Base-by-base conservation (phyloP, 1,284 basidiomycete genomes). In the Papiliotrema terrestris region DNA sequence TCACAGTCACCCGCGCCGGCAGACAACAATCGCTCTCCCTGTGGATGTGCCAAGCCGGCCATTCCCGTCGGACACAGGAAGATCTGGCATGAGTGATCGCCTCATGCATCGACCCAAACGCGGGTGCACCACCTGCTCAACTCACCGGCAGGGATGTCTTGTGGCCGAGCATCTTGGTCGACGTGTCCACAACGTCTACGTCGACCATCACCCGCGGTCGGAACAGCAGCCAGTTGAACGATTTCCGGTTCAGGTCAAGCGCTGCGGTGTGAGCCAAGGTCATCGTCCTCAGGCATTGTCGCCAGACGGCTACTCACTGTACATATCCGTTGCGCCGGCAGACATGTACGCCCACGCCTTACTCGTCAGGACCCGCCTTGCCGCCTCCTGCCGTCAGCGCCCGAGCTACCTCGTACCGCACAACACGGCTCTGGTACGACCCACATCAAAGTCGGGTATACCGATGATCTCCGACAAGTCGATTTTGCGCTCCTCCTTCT, bases 11-110 rank as follows among this genome's bases (percentile, higher is more conserved):
- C 74, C 0, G 77, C 76, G 0, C 63, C 75, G 35, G 63, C 58
- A 2, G 74, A 69, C 13, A 78, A 58, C 0, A 72, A 61, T 22
- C 68, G 62, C 58, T 77, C 73, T 8, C 73, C 76, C 19, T 71
- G 67, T 0, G 73, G 67, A 58, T 76, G 71, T 8, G 71, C 72
- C 4, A 78, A 65, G 42, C 69, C 73, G 17, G 72, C 72, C 76
- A 78, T 78, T 9, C 75, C 76, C n/a, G 73, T 69, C 3, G 76
- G 75, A 8, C 64, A 70, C 56, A 78, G 73, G 65, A 76, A 77
- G 55, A 78, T 70, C 59, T 69, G 51, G 20, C 17, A 29, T 19
- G 11, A n/a, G 19, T 11, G 20, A 17, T 25, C 35, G 9, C 17
- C 17, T 26, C 39, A 25, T 13, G 13, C 39, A 13, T 32, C 25